Evolutionary conservation across 176 grass and related monocot species (phyloP).

Genomic region (Canna indica): DNA sequence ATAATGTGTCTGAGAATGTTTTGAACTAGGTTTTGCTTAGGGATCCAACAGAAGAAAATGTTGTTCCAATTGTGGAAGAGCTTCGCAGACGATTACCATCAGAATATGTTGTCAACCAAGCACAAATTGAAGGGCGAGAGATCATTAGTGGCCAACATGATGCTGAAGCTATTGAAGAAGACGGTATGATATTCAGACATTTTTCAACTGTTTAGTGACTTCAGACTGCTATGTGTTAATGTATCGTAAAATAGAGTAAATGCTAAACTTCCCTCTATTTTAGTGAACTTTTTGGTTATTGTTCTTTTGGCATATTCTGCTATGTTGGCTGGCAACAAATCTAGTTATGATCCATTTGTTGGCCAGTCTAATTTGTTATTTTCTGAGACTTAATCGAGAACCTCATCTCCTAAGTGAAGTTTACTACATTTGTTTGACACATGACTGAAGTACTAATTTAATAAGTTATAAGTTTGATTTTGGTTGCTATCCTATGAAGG

Average conservation of each 20-base stretch:
- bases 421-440: too few relatives aligned
- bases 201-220: neutral
- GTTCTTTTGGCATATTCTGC: too few relatives aligned
- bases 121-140: neutral
- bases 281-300: too few relatives aligned
- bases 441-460: too few relatives aligned
- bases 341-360: too few relatives aligned
- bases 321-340: too few relatives aligned
- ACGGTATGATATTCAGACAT: neutral
- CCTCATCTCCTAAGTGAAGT: too few relatives aligned
- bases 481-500: too few relatives aligned
- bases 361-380: too few relatives aligned
- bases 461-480: too few relatives aligned
- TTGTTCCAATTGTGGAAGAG: constrained; percentile 16
- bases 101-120: neutral
- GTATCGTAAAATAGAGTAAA: neutral
- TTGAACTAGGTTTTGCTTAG: constrained; percentile 13
- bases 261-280: neutral
- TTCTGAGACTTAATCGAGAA: too few relatives aligned
- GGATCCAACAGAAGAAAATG: constrained; percentile 17
- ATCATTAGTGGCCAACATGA: neutral
- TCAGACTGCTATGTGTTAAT: neutral
- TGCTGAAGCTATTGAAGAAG: constrained; percentile 18
- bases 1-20: neutral
- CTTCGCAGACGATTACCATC: constrained; percentile 2